These are phyloP conservation scores for Madurella fahalii DNA, from an alignment of 2,329 filamentous ascomycete species.

Conservation along the genomic window DNA sequence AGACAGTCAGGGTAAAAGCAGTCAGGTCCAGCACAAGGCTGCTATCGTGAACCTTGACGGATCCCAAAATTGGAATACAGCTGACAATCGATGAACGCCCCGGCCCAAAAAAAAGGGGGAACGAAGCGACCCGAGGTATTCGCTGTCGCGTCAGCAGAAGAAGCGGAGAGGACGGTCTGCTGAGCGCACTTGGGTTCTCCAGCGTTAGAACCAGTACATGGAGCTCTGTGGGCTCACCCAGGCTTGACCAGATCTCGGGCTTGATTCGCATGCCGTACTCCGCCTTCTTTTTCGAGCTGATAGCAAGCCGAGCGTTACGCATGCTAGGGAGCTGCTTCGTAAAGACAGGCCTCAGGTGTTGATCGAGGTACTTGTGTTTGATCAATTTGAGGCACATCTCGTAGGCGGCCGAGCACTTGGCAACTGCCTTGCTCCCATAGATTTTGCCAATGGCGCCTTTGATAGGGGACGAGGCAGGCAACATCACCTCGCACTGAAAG, in stretches of 20 bases:
- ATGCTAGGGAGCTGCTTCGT: slow-evolving; percentile 69
- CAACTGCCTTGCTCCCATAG: slow-evolving; percentile 66
- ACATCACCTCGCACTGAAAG: slow-evolving; percentile 72
- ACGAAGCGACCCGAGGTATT: slow-evolving; percentile 61
- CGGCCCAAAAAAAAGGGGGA: slow-evolving; percentile 68
- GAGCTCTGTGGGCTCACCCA: slow-evolving; percentile 48
- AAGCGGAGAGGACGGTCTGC: slow-evolving; percentile 58
- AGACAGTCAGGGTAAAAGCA: slow-evolving; percentile 69
- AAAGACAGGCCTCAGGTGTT: slow-evolving; percentile 69
- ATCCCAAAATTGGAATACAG: slow-evolving; percentile 40
- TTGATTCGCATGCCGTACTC: slow-evolving; percentile 77
- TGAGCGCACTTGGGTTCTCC: slow-evolving; percentile 50
- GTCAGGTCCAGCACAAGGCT: slow-evolving; percentile 53
- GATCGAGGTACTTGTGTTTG: slow-evolving; percentile 63
- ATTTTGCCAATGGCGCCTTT: slow-evolving; percentile 59
- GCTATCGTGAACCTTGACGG: slow-evolving; percentile 41
- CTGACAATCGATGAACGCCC: slow-evolving; percentile 56
- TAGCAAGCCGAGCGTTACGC: slow-evolving; percentile 80
- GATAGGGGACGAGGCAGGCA: slow-evolving; percentile 73
- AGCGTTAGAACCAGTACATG: slow-evolving; percentile 62
- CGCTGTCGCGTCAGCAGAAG: slow-evolving; percentile 64
- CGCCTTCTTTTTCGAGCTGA: slow-evolving; percentile 71
- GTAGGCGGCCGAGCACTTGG: slow-evolving; percentile 87
- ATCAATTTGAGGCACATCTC: slow-evolving; percentile 70
- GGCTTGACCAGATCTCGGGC: slow-evolving; percentile 64